These are phyloP conservation scores for Scheffersomyces stambukii DNA, from an alignment of 1,139 yeast species.

Conservation along the genomic window DNA sequence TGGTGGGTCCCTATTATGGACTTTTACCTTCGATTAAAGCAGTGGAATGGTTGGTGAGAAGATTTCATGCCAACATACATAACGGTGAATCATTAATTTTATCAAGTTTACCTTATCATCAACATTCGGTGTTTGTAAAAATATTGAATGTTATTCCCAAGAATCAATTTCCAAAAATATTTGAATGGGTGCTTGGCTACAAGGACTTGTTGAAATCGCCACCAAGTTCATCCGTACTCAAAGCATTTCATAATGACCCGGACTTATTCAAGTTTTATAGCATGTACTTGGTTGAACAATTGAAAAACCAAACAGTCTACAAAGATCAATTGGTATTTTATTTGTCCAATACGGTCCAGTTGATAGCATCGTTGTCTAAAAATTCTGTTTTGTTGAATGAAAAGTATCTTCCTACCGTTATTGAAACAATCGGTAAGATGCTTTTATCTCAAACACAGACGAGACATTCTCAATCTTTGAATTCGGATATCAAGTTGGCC, in stretches of 20 bases:
- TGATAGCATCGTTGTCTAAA: conserved; percentile 35
- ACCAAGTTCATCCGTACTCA: conserved; percentile 63
- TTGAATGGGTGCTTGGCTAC: conserved; percentile 65
- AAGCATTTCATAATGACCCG: conserved; percentile 63
- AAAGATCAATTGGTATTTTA: conserved; percentile 75
- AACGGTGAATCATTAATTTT: conserved; percentile 71
- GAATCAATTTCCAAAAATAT: conserved; percentile 66
- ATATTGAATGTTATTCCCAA: conserved; percentile 65
- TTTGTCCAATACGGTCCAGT: conserved; percentile 69
- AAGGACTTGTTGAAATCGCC: conserved; percentile 65
- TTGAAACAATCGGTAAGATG: conserved; percentile 54
- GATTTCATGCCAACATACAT: conserved; percentile 82
- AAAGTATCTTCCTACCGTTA: conserved; percentile 45
- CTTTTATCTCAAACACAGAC: conserved; percentile 27
- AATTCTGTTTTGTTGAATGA: conserved; percentile 26
- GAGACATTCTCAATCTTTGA: conserved; percentile 26
- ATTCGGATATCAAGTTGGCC: conserved; percentile 70
- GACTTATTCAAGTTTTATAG: conserved; percentile 67
- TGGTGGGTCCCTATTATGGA: conserved; percentile 73
- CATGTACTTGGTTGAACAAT: conserved; percentile 51
- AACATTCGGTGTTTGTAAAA: conserved; percentile 67
- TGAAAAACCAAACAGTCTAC: conserved; percentile 55
- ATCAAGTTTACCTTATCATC: conserved; percentile 74
- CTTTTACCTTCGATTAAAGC: conserved; percentile 77
- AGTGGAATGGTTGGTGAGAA: conserved; percentile 90